phyloP scores from a whole-genome alignment of 768 basidiomycete genomes.

The Hericium coralloides region DNA sequence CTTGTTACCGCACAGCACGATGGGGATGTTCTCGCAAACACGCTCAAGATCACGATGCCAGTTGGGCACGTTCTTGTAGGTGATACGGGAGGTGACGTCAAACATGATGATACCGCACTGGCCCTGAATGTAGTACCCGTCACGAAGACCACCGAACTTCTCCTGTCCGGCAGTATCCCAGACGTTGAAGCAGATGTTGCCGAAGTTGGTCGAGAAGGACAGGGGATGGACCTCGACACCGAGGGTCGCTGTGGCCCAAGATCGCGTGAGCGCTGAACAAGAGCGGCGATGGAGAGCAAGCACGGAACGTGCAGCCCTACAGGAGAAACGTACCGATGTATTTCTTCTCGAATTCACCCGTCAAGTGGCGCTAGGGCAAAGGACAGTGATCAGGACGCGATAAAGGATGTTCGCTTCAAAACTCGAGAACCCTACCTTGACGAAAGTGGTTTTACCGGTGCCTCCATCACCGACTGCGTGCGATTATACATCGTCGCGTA shows the following conservation, averaged over 20 bases:
- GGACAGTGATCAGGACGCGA: conserved; percentile 47
- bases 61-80: conserved; percentile 99
- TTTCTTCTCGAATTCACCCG: conserved; percentile 99
- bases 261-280: not conserved
- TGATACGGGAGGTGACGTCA: conserved; percentile 98
- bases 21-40: conserved; percentile 99
- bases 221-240: conserved; percentile 99
- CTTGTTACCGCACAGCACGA: conserved; percentile 99
- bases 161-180: conserved; percentile 99
- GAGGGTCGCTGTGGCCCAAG: conserved; percentile 67
- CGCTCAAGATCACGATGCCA: conserved; percentile 99
- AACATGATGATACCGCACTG: conserved; percentile 99
- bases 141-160: conserved; percentile 98
- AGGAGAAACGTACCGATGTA: conserved; percentile 70
- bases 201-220: conserved; percentile 94
- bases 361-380: conserved; percentile 78
- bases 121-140: conserved; percentile 94
- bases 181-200: conserved; percentile 98
- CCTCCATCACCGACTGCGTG: conserved; percentile 86
- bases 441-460: conserved; percentile 97
- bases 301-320: not conserved
- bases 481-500: conserved; percentile 12
- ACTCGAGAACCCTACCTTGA: conserved; percentile 57
- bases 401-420: conserved; percentile 18
- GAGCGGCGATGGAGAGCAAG: not conserved